Evolutionary conservation across 2,329 filamentous ascomycete genomes (phyloP), one percentile per base, ranked within the genome.

Genomic region (Penicillium verrucosum): DNA sequence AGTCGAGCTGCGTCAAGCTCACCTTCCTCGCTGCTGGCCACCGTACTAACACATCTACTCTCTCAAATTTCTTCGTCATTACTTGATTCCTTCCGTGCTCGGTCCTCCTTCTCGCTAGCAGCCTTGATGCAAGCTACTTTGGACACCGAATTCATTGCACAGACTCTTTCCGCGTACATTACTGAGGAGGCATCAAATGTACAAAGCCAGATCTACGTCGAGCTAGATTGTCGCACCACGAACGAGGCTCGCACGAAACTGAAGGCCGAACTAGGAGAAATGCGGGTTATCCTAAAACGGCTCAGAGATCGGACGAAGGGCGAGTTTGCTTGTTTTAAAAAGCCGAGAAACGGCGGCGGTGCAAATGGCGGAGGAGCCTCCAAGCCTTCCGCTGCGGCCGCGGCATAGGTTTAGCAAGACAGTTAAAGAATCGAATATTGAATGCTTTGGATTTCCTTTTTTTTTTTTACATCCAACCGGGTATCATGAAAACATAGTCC

Each of bases 51-150:
- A 1, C 89, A 93, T 71, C 82, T 97, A 32, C 85, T 97, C 38
- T 92, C 96, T 70, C 85, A 92, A 68, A 83, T 89, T 11, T 93
- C 89, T 11, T 78, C 83, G 6, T 87, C 92, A 59, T 85, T 97
- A n/a, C 85, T 97, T 16, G 83, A 88, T 29, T 87, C 90, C 0
- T 96, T 97, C 80, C 80, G 83, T 72, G 71, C 80, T 36, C 85
- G 88, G 7, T 73, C 80, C 5, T 80, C 80, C 21, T 97, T 94
- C 75, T 83, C 86, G 1, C 85, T 99, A 0, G 81, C 88, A 5
- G 88, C 89, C 7, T 83, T 99, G 49, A 96, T 97, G 87, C 95
- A 99, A 76, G 95, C 95, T 1, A 99, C 94, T 0, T 84, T 99
- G 1, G 94, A 99, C 69, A 92, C 97, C 1, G 94, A 99, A 75